These are phyloP conservation scores for Ceratobasidium theobromae DNA, from an alignment of 1,284 basidiomycete species.

Conservation along the genomic window DNA sequence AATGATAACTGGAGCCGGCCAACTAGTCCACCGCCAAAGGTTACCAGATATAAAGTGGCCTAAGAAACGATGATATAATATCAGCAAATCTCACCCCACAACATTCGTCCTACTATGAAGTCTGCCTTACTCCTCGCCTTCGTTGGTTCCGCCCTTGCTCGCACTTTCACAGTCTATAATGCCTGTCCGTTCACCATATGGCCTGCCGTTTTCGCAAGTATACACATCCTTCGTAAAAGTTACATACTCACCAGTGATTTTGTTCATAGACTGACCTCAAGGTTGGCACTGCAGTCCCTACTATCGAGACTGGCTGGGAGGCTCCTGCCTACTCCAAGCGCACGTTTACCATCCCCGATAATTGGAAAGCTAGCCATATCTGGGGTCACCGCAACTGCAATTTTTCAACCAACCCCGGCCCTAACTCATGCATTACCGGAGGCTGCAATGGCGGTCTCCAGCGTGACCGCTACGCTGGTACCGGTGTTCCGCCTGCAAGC, in stretches of 20 bases:
- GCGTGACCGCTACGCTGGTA: slow-evolving; percentile 34
- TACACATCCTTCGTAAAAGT: not conserved
- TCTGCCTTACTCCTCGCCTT: slow-evolving; percentile 1
- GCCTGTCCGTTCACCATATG: slow-evolving; percentile 35
- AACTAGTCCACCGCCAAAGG: no score
- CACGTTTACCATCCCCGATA: slow-evolving; percentile 29
- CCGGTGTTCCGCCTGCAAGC: no score
- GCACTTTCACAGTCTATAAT: slow-evolving; percentile 30
- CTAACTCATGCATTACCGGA: slow-evolving; percentile 20
- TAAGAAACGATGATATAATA: no score
- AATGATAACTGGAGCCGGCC: no score
- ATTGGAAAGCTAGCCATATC: slow-evolving; percentile 35
- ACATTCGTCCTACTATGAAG: no score
- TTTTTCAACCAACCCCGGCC: slow-evolving; percentile 16
- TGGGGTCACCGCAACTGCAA: slow-evolving; percentile 45
- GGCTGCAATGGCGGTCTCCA: slow-evolving; percentile 36
- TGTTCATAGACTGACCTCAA: slow-evolving; percentile 33
- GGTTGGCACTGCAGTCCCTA: slow-evolving; percentile 39
- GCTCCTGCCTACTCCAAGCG: slow-evolving; percentile 8
- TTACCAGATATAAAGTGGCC: no score
- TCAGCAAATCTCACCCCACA: no score
- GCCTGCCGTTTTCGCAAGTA: slow-evolving; percentile 35
- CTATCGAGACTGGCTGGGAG: slow-evolving; percentile 35
- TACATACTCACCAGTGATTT: slow-evolving; percentile 23
- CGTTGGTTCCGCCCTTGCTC: not conserved